Conservation (phyloP, 2,329 filamentous ascomycete genomes). For the Neopestalotiopsis clavispora region DNA sequence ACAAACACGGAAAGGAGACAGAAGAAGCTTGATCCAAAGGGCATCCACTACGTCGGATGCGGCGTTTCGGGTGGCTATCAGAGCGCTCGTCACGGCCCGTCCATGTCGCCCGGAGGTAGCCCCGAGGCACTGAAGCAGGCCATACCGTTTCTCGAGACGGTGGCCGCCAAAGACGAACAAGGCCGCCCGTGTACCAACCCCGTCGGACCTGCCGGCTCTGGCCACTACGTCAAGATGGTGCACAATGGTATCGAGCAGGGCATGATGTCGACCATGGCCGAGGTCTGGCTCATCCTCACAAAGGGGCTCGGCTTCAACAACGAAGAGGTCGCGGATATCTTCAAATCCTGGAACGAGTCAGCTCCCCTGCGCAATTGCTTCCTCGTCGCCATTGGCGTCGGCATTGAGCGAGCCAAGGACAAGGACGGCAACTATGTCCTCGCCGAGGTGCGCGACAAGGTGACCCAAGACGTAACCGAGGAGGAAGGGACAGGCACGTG, state of each 20-base stretch:
- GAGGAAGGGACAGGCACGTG: constrained; percentile 72
- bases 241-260: constrained; percentile 78
- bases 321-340: constrained; percentile 64
- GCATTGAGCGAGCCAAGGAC: constrained; percentile 60
- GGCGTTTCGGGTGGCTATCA: constrained; percentile 75
- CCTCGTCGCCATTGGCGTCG: constrained; percentile 65
- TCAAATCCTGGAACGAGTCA: constrained; percentile 63
- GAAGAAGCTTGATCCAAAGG: constrained; percentile 56
- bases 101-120: constrained; percentile 70
- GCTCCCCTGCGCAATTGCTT: constrained; percentile 65
- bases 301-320: constrained; percentile 61
- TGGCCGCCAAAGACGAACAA: constrained; percentile 66
- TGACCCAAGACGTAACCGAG: constrained; percentile 71
- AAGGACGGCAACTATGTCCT: constrained; percentile 55
- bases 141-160: constrained; percentile 63
- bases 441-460: constrained; percentile 69
- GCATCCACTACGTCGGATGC: constrained; percentile 69
- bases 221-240: constrained; percentile 78
- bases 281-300: constrained; percentile 69
- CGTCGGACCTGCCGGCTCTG: constrained; percentile 66
- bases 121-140: constrained; percentile 60
- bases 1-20: constrained; percentile 68
- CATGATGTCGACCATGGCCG: constrained; percentile 68
- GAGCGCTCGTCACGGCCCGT: constrained; percentile 67
- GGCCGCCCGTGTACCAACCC: constrained; percentile 64